Base-by-base conservation (phyloP, 1,284 basidiomycete genomes). In the Trichosporon faecale region DNA sequence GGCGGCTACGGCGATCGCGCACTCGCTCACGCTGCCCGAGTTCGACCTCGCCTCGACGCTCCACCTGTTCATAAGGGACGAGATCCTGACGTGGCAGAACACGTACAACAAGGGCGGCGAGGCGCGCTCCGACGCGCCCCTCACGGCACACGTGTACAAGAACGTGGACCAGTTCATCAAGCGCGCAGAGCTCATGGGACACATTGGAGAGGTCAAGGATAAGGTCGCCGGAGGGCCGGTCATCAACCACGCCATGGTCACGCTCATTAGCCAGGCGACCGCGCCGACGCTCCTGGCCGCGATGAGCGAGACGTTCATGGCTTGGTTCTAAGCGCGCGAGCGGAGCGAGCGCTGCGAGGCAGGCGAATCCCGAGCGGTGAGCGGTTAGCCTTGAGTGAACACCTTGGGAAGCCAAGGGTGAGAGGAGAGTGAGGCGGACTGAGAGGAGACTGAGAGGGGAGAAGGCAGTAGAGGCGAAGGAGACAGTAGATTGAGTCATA, bases 11-110 rank as follows among this genome's bases (percentile, higher is more conserved):
- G 92, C 96, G 0, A 93, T 99, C 65, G 95, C 91, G 1, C 88
- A 94, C 66, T 91, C 91, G 70, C 85, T 99, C 64, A 95, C 94
- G 2, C 91, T 95, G 78, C 94, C 95, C 18, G 95, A 98, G 85
- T 95, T 95, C 75, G 79, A 87, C 78, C 72, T 83, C 18, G 79
- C 77, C 9, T 78, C 77, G 44, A 81, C 79, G n/a, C 70, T 84
- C 7, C 75, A 75, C 63, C 74, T 81, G 40, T 98, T 98, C 81
- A 89, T 93, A 27, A 89, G 95, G 33, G 97, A 99, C 80, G 97
- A 99, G 76, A 72, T 80, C 63, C 76, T 83, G 46, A 78, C 80
- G 4, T 83, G 80, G 80, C 78, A 82, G 71, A 80, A 81, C 68
- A 83, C 83, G 49, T 82, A 82, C 71, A 80, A 79, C 69, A 81